Evolutionary conservation across 345 rosid genomes (phyloP).

Genomic region (Aquilaria malaccensis): DNA sequence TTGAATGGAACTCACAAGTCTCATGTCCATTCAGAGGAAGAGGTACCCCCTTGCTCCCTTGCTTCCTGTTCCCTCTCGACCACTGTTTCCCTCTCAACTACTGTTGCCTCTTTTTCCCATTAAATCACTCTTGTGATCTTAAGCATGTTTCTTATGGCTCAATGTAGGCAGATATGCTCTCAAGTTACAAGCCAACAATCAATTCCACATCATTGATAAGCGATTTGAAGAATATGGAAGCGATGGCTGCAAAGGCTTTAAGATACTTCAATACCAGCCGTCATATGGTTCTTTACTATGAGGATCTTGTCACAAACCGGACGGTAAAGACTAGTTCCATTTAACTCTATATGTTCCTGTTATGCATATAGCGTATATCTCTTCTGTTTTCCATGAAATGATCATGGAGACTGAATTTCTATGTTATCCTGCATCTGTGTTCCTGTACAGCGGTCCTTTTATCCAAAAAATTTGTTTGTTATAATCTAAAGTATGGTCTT

Average conservation of each 20-base stretch:
- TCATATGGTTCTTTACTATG: conserved; percentile 71
- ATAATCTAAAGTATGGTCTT: no score
- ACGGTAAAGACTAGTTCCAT: conserved; percentile 30
- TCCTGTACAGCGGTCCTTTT: no score
- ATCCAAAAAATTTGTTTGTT: no score
- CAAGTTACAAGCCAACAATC: conserved; percentile 70
- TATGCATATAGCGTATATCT: no score
- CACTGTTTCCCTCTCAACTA: background rate
- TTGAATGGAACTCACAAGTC: conserved; percentile 96
- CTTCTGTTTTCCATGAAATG: no score
- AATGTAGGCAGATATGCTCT: conserved; percentile 67
- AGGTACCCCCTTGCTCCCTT: conserved; percentile 36
- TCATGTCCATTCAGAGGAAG: conserved; percentile 89
- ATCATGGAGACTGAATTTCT: no score
- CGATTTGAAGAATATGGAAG: conserved; percentile 58
- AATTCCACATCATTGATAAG: conserved; percentile 58
- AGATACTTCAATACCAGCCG: conserved; percentile 63
- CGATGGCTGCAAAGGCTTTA: conserved; percentile 46
- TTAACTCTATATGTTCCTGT: background rate
- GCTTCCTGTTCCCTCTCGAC: background rate
- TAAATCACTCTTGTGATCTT: conserved; percentile 3
- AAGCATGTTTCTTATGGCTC: conserved; percentile 12
- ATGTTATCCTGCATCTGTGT: no score
- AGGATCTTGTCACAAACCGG: conserved; percentile 59
- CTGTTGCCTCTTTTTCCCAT: no score